These are phyloP conservation scores for Monosporascus sp. DNA, from an alignment of 2,329 filamentous ascomycete genomes.

Conservation along the genomic window DNA sequence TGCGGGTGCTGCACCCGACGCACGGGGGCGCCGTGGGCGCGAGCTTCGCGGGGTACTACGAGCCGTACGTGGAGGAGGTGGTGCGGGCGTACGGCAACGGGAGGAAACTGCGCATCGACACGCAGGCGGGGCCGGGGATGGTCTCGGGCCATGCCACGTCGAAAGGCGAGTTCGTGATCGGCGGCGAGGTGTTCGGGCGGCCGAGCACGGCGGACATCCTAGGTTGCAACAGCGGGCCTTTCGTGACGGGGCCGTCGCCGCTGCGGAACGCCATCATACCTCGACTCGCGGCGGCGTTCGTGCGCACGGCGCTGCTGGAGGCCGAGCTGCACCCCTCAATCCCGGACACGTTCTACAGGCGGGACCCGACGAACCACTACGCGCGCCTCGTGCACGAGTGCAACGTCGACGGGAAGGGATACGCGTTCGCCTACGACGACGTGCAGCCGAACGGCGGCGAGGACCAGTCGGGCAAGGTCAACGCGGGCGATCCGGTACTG, in stretches of 20 bases:
- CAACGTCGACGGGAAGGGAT: slow-evolving; percentile 50
- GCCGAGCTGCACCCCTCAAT: slow-evolving; percentile 35
- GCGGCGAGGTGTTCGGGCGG: slow-evolving; percentile 41
- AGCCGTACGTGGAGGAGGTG: slow-evolving; percentile 36
- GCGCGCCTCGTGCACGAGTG: slow-evolving; percentile 49
- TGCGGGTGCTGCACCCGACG: slow-evolving; percentile 41
- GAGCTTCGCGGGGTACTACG: slow-evolving; percentile 39
- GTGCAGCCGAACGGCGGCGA: slow-evolving; percentile 45
- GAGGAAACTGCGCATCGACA: slow-evolving; percentile 52
- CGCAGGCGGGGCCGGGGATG: slow-evolving; percentile 54
- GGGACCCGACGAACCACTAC: slow-evolving; percentile 52
- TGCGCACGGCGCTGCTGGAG: slow-evolving; percentile 49
- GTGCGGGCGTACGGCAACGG: slow-evolving; percentile 28
- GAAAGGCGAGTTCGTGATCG: slow-evolving; percentile 33
- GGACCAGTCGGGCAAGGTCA: slow-evolving; percentile 53
- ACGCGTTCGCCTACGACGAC: slow-evolving; percentile 59
- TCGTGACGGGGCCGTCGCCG: slow-evolving; percentile 37
- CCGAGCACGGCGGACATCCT: slow-evolving; percentile 61
- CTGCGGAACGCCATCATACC: slow-evolving; percentile 42
- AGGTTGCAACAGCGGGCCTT: slow-evolving; percentile 59
- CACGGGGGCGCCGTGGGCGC: slow-evolving; percentile 37
- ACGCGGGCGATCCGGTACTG: slow-evolving; percentile 42
- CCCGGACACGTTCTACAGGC: slow-evolving; percentile 31
- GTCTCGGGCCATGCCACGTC: slow-evolving; percentile 44
- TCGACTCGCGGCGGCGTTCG: slow-evolving; percentile 42